Base-by-base conservation (phyloP, 2,329 filamentous ascomycete species). In the Fusarium humuli region DNA sequence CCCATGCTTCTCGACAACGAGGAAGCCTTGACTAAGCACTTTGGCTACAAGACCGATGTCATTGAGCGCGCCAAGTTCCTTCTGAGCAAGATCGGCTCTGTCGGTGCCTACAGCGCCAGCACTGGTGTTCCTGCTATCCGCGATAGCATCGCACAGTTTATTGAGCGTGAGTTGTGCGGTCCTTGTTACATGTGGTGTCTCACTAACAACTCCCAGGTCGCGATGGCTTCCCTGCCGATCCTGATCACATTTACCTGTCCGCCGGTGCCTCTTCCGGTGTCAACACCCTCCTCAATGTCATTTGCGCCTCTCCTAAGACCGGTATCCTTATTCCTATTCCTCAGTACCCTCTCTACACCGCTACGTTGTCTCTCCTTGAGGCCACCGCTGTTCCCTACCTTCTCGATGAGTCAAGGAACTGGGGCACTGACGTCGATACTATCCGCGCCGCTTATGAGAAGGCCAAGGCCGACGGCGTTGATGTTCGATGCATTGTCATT, bases 321-420 rank as follows among this genome's bases (percentile, higher is more conserved):
- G 96, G 96, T 65, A 88, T 99, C 59, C 90, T 99, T 67, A 91
- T 98, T 22, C 96, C 95, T 25, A 98, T 99, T 74, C 96, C 96
- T 9, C 96, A 99, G 82, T 99, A 99, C 81, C 96, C 96, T 25
- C 91, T 99, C 50, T 99, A 99, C 84, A 98, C 95, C 11, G 96
- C 96, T 27, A 96, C 94, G 1, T 88, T 99, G 68, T 86, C 94
- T 55, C 83, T 99, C 48, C 87, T 98, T 65, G 88, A 98, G 80
- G 93, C 95, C 56, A 89, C 88, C 61, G 93, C 91, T 77, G 96
- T 99, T 29, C 95, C 96, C 40, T 99, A 99, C 85, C 92, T 94
- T 82, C 90, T 99, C 52, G 92, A 98, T 74, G 96, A 99, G 83
- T 83, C 89, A 72, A 89, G 90, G 75, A 87, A 89, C 69, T 99